Percentiles rank a stretch among this genome's conserved stretches.
These are phyloP conservation scores for Apiospora aurea DNA, from an alignment of 2,329 filamentous ascomycete genomes.

Conservation along the genomic window DNA sequence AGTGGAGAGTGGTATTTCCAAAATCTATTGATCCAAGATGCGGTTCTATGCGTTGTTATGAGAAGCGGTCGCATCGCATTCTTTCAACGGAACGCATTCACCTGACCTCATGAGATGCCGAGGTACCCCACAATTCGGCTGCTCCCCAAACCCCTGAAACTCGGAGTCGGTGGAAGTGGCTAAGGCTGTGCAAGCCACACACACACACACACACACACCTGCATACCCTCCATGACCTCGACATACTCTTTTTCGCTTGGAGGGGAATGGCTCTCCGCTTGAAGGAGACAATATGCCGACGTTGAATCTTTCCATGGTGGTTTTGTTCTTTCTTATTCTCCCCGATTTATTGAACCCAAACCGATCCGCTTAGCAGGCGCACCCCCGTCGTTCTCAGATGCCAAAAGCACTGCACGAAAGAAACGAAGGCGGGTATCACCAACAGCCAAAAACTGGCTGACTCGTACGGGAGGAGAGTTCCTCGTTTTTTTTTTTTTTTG, in stretches of 20 bases:
- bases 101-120: slow-evolving; percentile 23
- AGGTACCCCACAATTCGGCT: slow-evolving; percentile 26
- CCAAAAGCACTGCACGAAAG: slow-evolving; percentile 16
- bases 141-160: slow-evolving; percentile 17
- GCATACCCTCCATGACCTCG: background rate
- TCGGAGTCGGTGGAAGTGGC: slow-evolving; percentile 17
- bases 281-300: background rate
- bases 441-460: background rate
- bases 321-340: background rate
- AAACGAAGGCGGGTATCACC: slow-evolving; percentile 8
- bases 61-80: background rate
- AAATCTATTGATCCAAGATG: background rate
- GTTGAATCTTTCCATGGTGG: background rate
- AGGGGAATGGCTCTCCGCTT: too few species aligned
- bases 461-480: slow-evolving; percentile 15
- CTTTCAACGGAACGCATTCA: background rate
- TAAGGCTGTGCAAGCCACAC: slow-evolving; percentile 9
- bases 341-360: background rate
- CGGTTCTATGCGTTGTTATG: background rate
- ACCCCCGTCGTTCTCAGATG: background rate
- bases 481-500: too few species aligned
- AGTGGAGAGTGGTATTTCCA: background rate
- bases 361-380: background rate
- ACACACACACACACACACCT: too few species aligned
- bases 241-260: background rate